Evolutionary conservation across 306 rosid genomes (phyloP).

Genomic region (Trifolium pratense): DNA sequence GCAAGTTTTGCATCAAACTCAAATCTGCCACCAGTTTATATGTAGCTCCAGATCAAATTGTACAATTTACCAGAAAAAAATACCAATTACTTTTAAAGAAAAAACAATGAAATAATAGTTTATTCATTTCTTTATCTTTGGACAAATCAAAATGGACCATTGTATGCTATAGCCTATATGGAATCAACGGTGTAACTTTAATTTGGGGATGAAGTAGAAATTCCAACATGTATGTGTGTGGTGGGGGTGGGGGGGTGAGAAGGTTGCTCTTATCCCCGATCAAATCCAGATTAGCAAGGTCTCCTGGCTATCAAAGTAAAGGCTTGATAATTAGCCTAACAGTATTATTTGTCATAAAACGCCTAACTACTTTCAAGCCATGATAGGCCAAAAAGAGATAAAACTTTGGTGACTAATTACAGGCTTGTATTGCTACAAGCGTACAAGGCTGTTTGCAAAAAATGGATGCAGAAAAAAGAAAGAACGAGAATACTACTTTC

Average conservation of each 20-base stretch:
- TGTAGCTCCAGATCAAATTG: conserved; percentile 10
- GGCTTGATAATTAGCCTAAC: conserved; percentile 30
- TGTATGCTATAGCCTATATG: conserved; percentile 6
- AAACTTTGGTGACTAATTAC: conserved; percentile 3
- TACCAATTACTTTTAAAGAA: not conserved
- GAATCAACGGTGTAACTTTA: conserved; percentile 25
- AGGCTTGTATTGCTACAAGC: conserved; percentile 9
- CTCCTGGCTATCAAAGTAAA: conserved; percentile 13
- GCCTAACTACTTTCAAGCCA: conserved; percentile 10
- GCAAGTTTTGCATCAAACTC: conserved; percentile 17
- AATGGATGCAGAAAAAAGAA: conserved; percentile 2
- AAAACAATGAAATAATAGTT: conserved; percentile 33
- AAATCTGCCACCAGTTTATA: conserved; percentile 22
- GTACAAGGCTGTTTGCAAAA: conserved; percentile 31
- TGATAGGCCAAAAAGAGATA: conserved; percentile 26
- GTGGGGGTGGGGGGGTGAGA: not conserved
- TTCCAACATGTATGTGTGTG: not conserved
- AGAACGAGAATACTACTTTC: conserved; percentile 21
- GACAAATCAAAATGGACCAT: not conserved
- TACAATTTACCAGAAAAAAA: not conserved
- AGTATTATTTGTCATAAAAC: not conserved
- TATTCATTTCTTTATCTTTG: conserved; percentile 14
- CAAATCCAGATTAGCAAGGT: conserved; percentile 14
- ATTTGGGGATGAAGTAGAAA: conserved; percentile 7
- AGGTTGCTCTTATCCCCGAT: conserved; percentile 5